phyloP scores from a whole-genome alignment of 768 basidiomycete species.

The Termitomyces heimii region DNA sequence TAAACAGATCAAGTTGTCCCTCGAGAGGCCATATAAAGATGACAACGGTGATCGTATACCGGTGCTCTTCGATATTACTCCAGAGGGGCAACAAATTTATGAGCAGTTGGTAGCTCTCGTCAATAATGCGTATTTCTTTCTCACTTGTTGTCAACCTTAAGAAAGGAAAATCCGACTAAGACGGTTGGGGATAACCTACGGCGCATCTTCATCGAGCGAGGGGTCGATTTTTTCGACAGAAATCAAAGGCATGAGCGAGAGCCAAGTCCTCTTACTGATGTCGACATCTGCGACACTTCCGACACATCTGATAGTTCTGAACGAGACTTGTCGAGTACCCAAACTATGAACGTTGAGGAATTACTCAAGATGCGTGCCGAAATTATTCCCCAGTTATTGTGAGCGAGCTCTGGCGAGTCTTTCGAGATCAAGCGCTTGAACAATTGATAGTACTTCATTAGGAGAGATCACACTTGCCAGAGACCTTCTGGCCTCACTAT shows the following conservation, averaged over 20 bases:
- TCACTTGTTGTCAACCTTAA: constrained; percentile 20
- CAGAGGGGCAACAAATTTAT: constrained; percentile 62
- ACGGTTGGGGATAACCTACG: constrained; percentile 59
- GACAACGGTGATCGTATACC: constrained; percentile 62
- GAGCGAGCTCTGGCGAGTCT: constrained; percentile 24
- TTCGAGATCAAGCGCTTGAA: constrained; percentile 5
- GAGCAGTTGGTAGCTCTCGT: constrained; percentile 53
- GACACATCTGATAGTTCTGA: constrained; percentile 21
- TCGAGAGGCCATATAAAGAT: constrained; percentile 80
- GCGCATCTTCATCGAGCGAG: constrained; percentile 70
- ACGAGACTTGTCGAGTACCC: constrained; percentile 22
- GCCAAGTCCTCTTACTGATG: constrained; percentile 3
- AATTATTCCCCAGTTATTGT: constrained; percentile 69
- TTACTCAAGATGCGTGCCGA: constrained; percentile 69
- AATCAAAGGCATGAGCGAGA: constrained; percentile 8
- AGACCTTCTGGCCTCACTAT: constrained; percentile 58
- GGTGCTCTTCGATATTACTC: constrained; percentile 59
- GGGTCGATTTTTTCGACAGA: constrained; percentile 66
- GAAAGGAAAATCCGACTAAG: constrained; percentile 51
- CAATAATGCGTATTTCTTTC: background rate
- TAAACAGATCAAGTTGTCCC: constrained; percentile 58
- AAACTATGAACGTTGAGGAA: constrained; percentile 69
- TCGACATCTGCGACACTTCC: constrained; percentile 8
- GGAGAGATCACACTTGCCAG: constrained; percentile 78
- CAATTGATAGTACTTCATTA: constrained; percentile 51